Percentiles rank a stretch among this genome's conserved stretches.
Conservation (phyloP, 2,329 filamentous ascomycete species). For the Penicillium sclerotigenum region DNA sequence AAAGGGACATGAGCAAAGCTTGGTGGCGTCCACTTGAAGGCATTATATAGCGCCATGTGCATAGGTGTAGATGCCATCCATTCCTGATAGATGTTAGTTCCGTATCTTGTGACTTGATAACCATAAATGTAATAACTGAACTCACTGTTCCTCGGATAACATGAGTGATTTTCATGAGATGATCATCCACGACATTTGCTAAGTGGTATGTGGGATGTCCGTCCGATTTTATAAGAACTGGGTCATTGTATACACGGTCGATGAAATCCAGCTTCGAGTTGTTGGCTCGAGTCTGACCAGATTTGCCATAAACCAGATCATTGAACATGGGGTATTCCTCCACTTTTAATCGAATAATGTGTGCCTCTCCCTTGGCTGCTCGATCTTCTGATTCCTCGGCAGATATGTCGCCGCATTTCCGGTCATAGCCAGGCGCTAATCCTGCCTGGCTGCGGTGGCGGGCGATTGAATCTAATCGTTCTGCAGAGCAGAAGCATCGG, state of each 20-base stretch:
- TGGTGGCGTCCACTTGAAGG: conserved; percentile 70
- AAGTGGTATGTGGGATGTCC: conserved; percentile 95
- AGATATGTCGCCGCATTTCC: conserved; percentile 69
- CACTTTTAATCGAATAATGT: conserved; percentile 74
- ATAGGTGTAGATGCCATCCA: conserved; percentile 94
- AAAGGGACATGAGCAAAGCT: conserved; percentile 78
- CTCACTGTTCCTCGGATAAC: conserved; percentile 81
- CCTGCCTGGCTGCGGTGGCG: conserved; percentile 59
- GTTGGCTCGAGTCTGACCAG: conserved; percentile 51
- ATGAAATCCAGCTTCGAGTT: conserved; percentile 45
- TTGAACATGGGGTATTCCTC: conserved; percentile 64
- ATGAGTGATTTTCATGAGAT: conserved; percentile 92
- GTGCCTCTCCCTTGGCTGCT: conserved; percentile 64
- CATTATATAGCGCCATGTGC: conserved; percentile 69
- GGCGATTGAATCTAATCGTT: conserved; percentile 66
- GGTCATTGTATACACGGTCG: conserved; percentile 67
- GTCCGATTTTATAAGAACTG: conserved; percentile 86
- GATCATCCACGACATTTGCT: conserved; percentile 94
- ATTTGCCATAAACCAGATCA: conserved; percentile 75
- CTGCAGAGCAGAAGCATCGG: conserved; percentile 82
- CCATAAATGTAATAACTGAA: not conserved
- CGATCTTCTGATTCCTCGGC: conserved; percentile 66
- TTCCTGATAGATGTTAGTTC: conserved; percentile 54
- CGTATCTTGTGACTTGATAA: not conserved
- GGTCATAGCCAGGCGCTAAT: conserved; percentile 61